Conservation (phyloP, 129 eudicot genomes). For the Flaveria bidentis region DNA sequence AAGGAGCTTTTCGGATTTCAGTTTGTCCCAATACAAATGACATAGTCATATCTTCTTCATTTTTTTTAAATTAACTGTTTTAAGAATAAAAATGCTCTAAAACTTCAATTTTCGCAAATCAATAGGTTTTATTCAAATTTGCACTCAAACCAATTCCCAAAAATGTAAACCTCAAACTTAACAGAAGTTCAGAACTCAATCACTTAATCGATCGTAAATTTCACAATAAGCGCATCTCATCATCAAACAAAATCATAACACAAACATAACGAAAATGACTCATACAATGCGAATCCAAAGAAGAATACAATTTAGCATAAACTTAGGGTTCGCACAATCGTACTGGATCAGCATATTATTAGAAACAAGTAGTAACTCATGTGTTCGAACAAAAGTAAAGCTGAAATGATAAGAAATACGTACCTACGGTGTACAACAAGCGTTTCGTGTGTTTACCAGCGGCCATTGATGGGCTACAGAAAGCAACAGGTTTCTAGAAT, state of each 20-base stretch:
- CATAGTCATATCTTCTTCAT: not conserved
- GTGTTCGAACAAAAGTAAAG: not conserved
- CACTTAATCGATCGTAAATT: not conserved
- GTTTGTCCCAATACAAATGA: not conserved
- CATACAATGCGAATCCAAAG: not conserved
- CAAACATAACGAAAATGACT: not conserved
- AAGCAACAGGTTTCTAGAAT: conserved; percentile 21
- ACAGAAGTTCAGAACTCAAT: not conserved
- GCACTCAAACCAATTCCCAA: not conserved
- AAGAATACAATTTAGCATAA: conserved; percentile 15
- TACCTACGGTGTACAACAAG: conserved; percentile 34
- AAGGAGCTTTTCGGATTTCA: no score
- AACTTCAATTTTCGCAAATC: no score
- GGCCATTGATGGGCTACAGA: conserved; percentile 33
- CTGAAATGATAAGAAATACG: not conserved
- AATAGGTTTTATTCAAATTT: not conserved
- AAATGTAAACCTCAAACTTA: not conserved
- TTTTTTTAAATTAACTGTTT: not conserved
- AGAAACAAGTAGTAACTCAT: not conserved
- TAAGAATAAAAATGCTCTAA: no score
- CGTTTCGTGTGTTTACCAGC: conserved; percentile 38
- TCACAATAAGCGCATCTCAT: conserved; percentile 3
- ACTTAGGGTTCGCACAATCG: conserved; percentile 21
- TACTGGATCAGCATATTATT: not conserved
- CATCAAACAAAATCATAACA: not conserved